Percentiles rank a stretch among this genome's conserved stretches.
Evolutionary conservation across 2,329 filamentous ascomycete species (phyloP).

Genomic region (Talaromyces rugulosus): DNA sequence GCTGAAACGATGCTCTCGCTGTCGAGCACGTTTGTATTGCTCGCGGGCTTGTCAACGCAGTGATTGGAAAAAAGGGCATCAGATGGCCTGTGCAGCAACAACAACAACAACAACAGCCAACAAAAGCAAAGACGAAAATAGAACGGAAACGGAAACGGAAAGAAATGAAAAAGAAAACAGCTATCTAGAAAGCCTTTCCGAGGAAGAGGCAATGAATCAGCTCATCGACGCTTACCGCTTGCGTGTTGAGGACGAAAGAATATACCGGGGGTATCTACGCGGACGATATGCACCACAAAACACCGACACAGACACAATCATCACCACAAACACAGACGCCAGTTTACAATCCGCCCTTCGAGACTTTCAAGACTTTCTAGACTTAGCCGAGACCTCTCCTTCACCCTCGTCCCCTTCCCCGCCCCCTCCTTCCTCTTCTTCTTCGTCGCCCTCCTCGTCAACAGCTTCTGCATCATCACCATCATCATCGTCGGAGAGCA

Average conservation of each 20-base stretch:
- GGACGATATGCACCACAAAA: slow-evolving; percentile 17
- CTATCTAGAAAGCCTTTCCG: slow-evolving; percentile 20
- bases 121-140: background rate
- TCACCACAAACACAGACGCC: background rate
- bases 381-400: slow-evolving; percentile 21
- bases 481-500: background rate
- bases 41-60: slow-evolving; percentile 35
- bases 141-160: background rate
- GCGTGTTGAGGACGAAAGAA: slow-evolving; percentile 22
- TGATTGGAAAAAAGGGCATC: slow-evolving; percentile 23
- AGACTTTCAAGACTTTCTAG: slow-evolving; percentile 27
- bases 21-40: slow-evolving; percentile 46
- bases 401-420: slow-evolving; percentile 1
- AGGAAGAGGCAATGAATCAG: slow-evolving; percentile 19
- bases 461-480: slow-evolving; percentile 4
- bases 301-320: background rate
- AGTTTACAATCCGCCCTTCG: slow-evolving; percentile 5
- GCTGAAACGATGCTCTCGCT: slow-evolving; percentile 41
- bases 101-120: background rate
- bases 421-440: background rate
- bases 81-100: slow-evolving; percentile 18
- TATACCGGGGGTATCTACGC: slow-evolving; percentile 14
- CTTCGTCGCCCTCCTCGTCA: background rate
- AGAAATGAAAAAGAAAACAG: slow-evolving; percentile 1
- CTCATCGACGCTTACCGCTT: slow-evolving; percentile 27